Evolutionary conservation across 345 rosid genomes (phyloP), one percentile per base, ranked within the genome.

Genomic region (Heritiera fomes): DNA sequence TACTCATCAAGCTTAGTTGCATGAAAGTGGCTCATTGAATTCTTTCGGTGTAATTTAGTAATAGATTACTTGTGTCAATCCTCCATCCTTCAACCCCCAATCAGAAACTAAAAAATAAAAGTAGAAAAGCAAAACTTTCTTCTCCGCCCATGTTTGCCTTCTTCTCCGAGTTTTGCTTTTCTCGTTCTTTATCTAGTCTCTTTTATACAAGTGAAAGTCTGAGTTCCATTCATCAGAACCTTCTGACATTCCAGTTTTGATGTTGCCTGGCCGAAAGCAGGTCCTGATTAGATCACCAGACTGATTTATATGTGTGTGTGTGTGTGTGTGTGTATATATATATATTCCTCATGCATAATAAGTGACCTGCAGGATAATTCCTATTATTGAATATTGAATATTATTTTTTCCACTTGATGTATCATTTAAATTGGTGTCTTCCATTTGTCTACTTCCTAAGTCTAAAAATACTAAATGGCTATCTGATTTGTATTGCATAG

Each of bases 401-500:
- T 59, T 20, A 61, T 28, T 61, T 52, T 34, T 52, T 23, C 32
- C 46, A 17, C 17, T 40, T 65, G 73, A 45, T 56, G 13, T 17
- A 13, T 38, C 23, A 14, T 14, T 14, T 14, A 47, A 15, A 6
- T 17, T 60, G 5, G 12, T 66, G 18, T 34, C 45, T 50, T 71
- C 15, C 20, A 52, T 9, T 32, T 72, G 47, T 9, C 18, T 0
- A 4, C 7, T 20, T 77, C 47, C 43, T 55, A 53, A 40, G 23
- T 78, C 8, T 18, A 72, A 34, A 45, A 77, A 43, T 70, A 53
- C 53, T 82, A 63, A 79, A 59, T 45, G 56, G 3, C 34, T 74
- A 64, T 20, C 4, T 60, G 14, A 34, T 71, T 76, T 79, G 67
- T 45, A 4, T 77, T 62, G 50, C 74, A 74, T 89, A 97, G 98